Evolutionary conservation across 306 rosid species (phyloP).

Genomic region (Cicer cuneatum): DNA sequence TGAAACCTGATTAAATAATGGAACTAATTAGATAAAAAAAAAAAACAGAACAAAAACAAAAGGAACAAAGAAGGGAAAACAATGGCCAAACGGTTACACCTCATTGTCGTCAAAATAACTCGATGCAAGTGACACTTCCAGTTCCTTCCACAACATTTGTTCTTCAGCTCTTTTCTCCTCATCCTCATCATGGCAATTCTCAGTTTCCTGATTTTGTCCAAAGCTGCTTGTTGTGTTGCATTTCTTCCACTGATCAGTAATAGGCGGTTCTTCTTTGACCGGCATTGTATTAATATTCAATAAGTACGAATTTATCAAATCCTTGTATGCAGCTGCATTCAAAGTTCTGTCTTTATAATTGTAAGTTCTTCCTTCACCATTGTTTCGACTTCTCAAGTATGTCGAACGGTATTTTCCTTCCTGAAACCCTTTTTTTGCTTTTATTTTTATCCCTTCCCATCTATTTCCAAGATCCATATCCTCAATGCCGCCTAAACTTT

Average conservation of each 20-base stretch:
- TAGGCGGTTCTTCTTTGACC: slow-evolving; percentile 54
- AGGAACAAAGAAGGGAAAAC: slow-evolving; percentile 11
- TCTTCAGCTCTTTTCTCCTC: slow-evolving; percentile 65
- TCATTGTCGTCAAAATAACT: slow-evolving; percentile 64
- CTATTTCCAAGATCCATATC: slow-evolving; percentile 57
- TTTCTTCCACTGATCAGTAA: slow-evolving; percentile 83
- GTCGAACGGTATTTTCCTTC: slow-evolving; percentile 40
- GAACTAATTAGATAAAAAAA: slow-evolving; percentile 35
- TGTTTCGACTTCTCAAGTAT: slow-evolving; percentile 47
- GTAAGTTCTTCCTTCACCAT: slow-evolving; percentile 48
- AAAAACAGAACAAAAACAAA: not conserved
- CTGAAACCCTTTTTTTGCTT: slow-evolving; percentile 42
- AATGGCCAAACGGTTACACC: slow-evolving; percentile 49
- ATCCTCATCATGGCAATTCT: slow-evolving; percentile 41
- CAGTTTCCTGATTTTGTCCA: slow-evolving; percentile 45
- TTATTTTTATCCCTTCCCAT: slow-evolving; percentile 59
- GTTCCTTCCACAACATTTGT: slow-evolving; percentile 84
- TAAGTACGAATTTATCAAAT: slow-evolving; percentile 73
- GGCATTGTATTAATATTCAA: slow-evolving; percentile 61
- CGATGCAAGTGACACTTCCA: slow-evolving; percentile 83
- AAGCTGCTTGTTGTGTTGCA: slow-evolving; percentile 40
- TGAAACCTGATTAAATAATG: slow-evolving; percentile 60
- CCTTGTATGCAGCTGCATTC: slow-evolving; percentile 78
- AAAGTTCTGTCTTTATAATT: slow-evolving; percentile 58
- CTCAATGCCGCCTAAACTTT: slow-evolving; percentile 48